Evolutionary conservation across 1,139 yeast species (phyloP), one percentile per base, ranked within the genome.

Genomic region (Blastobotrys indianensis): DNA sequence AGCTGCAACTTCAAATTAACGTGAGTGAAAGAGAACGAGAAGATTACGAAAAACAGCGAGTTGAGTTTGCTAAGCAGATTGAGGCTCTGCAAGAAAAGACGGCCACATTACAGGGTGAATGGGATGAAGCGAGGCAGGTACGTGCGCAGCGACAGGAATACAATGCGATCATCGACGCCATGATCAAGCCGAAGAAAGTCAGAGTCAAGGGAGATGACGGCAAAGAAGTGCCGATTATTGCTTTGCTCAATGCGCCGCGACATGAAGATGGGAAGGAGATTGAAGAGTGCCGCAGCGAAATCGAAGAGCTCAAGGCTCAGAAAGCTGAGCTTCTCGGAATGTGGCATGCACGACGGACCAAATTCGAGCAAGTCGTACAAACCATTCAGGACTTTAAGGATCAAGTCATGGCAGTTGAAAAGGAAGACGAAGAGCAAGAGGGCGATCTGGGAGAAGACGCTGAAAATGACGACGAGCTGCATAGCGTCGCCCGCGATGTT

Each of bases 61-160:
- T 44, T 2, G 52, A 50, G 13, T 50, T 53, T 31, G 50, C 47
- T 20, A 39, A 38, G 1, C 51, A 48, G 31, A 46, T 59, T 4
- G 42, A 48, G 6, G 50, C 46, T 16, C 48, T 61, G 25, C 44
- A 39, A 2, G 41, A 41, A 8, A 50, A 52, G 41, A 54, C 60
- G 4, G 48, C 31, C 3, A 57, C 54, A 37, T 56, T 65, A 16
- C 59, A 58, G 30, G 43, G 42, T 3, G 49, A 56, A 33, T 52
- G 62, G 37, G 46, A 46, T 6, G 49, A 47, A 16, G 64, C 64
- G 6, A 60, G 55, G 36, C 42, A 39, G 25, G 47, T 51, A 10
- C 56, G 63, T 13, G 45, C 50, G 6, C 61, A 63, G 39, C 49
- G 55, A 28, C 59, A 60, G 39, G 61, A 61, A 32, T 58, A 59